These are phyloP conservation scores for Curvularia verruculosa DNA, from an alignment of 2,329 filamentous ascomycete species.

Conservation along the genomic window DNA sequence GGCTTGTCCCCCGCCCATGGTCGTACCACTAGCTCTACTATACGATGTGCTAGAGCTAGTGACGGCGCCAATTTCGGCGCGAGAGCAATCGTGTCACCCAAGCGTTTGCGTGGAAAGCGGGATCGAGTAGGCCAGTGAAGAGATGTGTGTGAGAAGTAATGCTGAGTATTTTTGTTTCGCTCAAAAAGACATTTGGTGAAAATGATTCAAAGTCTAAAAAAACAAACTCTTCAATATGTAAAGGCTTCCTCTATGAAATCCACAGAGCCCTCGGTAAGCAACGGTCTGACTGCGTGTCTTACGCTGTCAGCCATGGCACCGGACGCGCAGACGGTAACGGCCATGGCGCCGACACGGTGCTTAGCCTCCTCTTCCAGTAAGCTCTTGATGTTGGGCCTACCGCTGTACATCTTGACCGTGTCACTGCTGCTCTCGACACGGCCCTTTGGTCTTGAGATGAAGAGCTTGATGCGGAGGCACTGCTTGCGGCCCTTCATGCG, in stretches of 20 bases:
- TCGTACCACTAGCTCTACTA: slow-evolving; percentile 5
- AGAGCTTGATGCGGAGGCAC: slow-evolving; percentile 65
- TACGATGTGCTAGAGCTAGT: not conserved
- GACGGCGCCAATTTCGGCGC: not conserved
- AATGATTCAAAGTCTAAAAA: not conserved
- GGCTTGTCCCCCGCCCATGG: slow-evolving; percentile 1
- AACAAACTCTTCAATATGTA: slow-evolving; percentile 57
- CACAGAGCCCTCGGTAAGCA: slow-evolving; percentile 59
- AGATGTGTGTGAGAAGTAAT: not conserved
- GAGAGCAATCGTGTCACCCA: not conserved
- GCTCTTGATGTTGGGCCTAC: slow-evolving; percentile 61
- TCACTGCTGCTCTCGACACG: slow-evolving; percentile 63
- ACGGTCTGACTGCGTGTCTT: slow-evolving; percentile 58
- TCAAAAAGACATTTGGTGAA: slow-evolving; percentile 1
- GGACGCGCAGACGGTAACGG: slow-evolving; percentile 67
- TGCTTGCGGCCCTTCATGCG: slow-evolving; percentile 64
- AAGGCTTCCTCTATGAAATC: slow-evolving; percentile 72
- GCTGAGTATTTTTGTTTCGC: not conserved
- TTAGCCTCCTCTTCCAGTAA: slow-evolving; percentile 64
- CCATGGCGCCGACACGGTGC: slow-evolving; percentile 63
- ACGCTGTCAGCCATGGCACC: slow-evolving; percentile 69
- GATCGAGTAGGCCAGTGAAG: slow-evolving; percentile 2
- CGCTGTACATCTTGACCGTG: slow-evolving; percentile 66
- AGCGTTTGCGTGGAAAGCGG: not conserved
- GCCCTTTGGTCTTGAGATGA: slow-evolving; percentile 65